A percentile compares a stretch with the other conserved stretches of the same genome.
phyloP scores from a whole-genome alignment of 2,329 filamentous ascomycete species.

The Raffaelea deltoideospora region DNA sequence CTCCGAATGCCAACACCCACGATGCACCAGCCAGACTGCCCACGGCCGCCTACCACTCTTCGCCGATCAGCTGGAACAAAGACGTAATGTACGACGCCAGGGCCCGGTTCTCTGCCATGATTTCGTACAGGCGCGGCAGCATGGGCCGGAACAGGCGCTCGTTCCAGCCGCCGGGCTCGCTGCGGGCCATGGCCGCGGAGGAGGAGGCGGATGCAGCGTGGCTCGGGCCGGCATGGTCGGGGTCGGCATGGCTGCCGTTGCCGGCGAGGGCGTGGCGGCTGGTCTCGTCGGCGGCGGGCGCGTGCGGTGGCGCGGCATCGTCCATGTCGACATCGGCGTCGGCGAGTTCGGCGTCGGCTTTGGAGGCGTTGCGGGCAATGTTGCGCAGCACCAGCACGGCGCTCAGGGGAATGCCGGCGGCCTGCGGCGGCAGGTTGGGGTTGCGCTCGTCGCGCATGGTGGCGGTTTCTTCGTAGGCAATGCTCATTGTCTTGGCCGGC shows the following conservation, averaged over 20 bases:
- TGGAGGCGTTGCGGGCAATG: constrained; percentile 52
- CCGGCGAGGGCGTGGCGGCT: background rate
- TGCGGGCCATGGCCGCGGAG: constrained; percentile 13
- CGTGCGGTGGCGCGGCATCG: too few species aligned
- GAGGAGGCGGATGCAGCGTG: background rate
- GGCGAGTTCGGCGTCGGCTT: constrained; percentile 28
- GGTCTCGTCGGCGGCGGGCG: background rate
- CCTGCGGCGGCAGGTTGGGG: constrained; percentile 41
- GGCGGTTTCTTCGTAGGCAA: constrained; percentile 41
- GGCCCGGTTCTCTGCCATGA: constrained; percentile 53
- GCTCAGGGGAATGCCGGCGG: constrained; percentile 65
- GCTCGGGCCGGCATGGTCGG: constrained; percentile 3
- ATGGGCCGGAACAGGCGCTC: constrained; percentile 52
- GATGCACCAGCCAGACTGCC: background rate
- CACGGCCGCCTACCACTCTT: constrained; percentile 7
- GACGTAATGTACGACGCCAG: constrained; percentile 25
- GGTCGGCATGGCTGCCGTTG: constrained; percentile 16
- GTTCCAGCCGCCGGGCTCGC: constrained; percentile 45
- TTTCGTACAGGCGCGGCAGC: constrained; percentile 48
- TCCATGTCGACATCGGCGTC: constrained; percentile 23
- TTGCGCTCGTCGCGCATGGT: constrained; percentile 42
- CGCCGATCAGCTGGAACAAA: constrained; percentile 17
- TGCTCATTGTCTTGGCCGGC: constrained; percentile 37
- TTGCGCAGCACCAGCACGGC: constrained; percentile 66
- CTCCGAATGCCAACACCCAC: background rate